Base-by-base conservation (phyloP, 768 basidiomycete genomes). In the Russula emetica region DNA sequence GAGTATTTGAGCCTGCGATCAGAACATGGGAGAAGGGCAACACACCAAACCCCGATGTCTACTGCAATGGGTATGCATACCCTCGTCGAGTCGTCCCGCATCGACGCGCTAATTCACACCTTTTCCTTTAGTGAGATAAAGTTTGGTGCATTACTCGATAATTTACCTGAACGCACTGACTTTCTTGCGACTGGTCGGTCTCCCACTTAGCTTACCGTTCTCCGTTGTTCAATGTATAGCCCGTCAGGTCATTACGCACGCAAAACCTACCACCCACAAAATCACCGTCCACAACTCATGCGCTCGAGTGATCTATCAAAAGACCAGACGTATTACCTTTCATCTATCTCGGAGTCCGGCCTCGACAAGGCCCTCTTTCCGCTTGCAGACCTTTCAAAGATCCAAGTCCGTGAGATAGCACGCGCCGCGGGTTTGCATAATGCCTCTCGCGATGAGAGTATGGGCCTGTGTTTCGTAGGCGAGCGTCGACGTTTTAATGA, bases 401-500 rank as follows among this genome's bases (percentile, higher is more conserved):
- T 78, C 0, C 77, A 87, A 67, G 92, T 97, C 0, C 82, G 93
- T 16, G 78, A 81, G 62, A 76, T 96, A 20, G 95, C 95, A 0
- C 74, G 74, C 10, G 71, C 82, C 36, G 82, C 82, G 72, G 75
- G 73, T 1, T 74, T 98, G 22, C 85, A 87, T 3, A 94, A 87
- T 3, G 90, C 92, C 0, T 78, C 82, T 3, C 80, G 92, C 63
- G 80, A 79, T 20, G 95, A 98, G 71, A 94, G 91, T 73, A 94
- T 96, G 85, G 95, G 95, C 0, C 82, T 98, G 20, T 98, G 95
- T 71, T 98, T 98, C 67, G 86, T 98, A 1, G 95, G 94, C 5
- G 84, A 94, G 71, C 85, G 87, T 70, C 78, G 79, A 11, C 81
- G 77, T 54, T 95, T 96, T 68, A 78, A 80, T 30, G 75, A 82